Evolutionary conservation across 106 monocot genomes (phyloP), one percentile per base, ranked within the genome.

Genomic region (Dendrobium catenatum): DNA sequence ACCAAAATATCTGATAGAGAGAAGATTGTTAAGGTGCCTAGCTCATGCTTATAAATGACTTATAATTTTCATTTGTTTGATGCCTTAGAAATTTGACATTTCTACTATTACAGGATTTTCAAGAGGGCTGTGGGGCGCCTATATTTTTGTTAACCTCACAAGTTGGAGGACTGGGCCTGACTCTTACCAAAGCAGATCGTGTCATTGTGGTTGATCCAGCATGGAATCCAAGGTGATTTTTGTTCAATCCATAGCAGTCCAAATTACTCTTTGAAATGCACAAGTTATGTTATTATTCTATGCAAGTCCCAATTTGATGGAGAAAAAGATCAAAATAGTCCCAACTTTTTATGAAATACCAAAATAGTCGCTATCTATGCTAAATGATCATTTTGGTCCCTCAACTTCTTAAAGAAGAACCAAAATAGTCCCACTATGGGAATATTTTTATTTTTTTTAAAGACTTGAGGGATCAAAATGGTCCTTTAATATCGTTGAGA

Each of bases 131-230:
- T 56, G 84, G 87, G 1, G 99, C 91, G 77, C 89, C 89, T 76
- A 95, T 99, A 4, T 95, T 99, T 83, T 76, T 99, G 41, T 85
- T 99, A 83, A 95, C 99, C 64, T 94, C 99, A 75, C 91, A 93
- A 82, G 99, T 99, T 86, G 99, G 95, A 67, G 99, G 99, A 64
- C 99, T 99, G 83, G 99, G 99, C 78, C 87, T 99, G 54, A 99
- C 99, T 47, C 91, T 99, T 64, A 99, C 99, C 67, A 93, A 86
- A 81, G 99, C 99, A 29, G 95, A 95, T 80, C 93, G 99, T 79
- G 99, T 99, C 66, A 93, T 99, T 86, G 99, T 99, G 67, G 91
- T 95, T 85, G 99, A 99, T 84, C 99, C 99, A 26, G 99, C 99
- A 61, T 99, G 95, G 99, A 99, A 99, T 81, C 99, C 99, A 77